Evolutionary conservation across 805 yeast species (phyloP).

Genomic region (Starmera amethionina): DNA sequence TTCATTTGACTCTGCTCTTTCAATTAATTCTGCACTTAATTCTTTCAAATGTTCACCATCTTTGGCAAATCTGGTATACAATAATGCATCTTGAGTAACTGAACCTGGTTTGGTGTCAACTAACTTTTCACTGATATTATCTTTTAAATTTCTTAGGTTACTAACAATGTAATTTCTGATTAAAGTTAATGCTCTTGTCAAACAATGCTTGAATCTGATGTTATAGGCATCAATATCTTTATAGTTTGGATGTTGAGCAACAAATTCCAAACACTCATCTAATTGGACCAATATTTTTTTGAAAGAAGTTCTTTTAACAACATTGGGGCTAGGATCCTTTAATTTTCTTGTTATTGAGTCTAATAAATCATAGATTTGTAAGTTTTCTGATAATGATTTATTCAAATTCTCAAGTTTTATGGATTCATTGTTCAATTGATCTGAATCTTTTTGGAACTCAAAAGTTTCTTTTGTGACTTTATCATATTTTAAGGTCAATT

Average conservation of each 20-base stretch:
- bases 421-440: constrained; percentile 37
- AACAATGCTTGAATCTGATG: constrained; percentile 70
- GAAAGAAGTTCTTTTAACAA: constrained; percentile 53
- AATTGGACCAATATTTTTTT: constrained; percentile 42
- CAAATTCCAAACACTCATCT: constrained; percentile 58
- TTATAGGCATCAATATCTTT: constrained; percentile 62
- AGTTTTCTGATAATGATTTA: constrained; percentile 33
- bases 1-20: constrained; percentile 26
- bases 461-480: constrained; percentile 52
- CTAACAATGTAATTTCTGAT: constrained; percentile 54
- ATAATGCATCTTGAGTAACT: constrained; percentile 49
- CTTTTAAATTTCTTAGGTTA: constrained; percentile 25
- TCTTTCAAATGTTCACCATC: constrained; percentile 29
- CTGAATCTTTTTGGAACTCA: constrained; percentile 52
- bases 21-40: constrained; percentile 26
- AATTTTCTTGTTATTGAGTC: constrained; percentile 61
- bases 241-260: constrained; percentile 44
- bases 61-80: constrained; percentile 53
- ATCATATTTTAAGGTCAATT: constrained; percentile 41
- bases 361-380: constrained; percentile 57
- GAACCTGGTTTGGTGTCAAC: constrained; percentile 18
- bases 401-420: constrained; percentile 30
- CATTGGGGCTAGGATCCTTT: constrained; percentile 59
- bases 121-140: constrained; percentile 20
- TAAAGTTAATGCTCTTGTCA: constrained; percentile 71